phyloP scores from a whole-genome alignment of 176 grass and related monocot genomes.

The Oryza glaberrima region DNA sequence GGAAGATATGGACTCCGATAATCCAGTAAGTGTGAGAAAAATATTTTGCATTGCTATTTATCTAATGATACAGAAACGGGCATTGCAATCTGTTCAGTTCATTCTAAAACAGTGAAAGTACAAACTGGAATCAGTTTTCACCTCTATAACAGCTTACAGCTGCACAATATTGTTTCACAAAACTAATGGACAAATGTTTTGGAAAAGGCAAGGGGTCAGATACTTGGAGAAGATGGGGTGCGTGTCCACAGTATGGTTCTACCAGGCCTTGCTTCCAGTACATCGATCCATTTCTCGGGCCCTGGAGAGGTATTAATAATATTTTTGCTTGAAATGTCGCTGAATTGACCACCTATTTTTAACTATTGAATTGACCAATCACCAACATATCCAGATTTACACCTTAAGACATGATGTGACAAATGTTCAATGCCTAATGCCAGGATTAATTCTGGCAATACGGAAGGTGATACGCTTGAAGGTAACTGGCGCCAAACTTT shows the following conservation, averaged over 20 bases:
- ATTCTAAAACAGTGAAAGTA: background rate
- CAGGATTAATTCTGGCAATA: constrained; percentile 86
- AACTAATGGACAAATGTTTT: constrained; percentile 41
- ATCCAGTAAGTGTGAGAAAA: constrained; percentile 46
- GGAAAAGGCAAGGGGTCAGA: constrained; percentile 77
- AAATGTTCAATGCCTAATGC: constrained; percentile 80
- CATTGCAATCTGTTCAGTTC: background rate
- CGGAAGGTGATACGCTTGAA: constrained; percentile 83
- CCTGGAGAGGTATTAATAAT: constrained; percentile 70
- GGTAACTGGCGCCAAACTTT: constrained; percentile 38
- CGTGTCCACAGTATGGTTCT: constrained; percentile 90
- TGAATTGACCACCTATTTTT: background rate
- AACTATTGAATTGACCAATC: background rate
- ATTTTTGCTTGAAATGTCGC: background rate
- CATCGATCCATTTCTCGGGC: constrained; percentile 73
- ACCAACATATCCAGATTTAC: constrained; percentile 47
- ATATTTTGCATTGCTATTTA: background rate
- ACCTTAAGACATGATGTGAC: constrained; percentile 77
- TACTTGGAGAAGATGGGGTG: constrained; percentile 88
- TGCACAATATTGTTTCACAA: constrained; percentile 6
- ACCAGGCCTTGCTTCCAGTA: constrained; percentile 78
- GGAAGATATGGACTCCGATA: constrained; percentile 73
- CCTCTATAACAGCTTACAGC: background rate
- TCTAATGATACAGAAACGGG: background rate
- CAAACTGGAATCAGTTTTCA: background rate